Evolutionary conservation across 2,329 filamentous ascomycete species (phyloP).

Genomic region (Rhynchosporium agropyri): DNA sequence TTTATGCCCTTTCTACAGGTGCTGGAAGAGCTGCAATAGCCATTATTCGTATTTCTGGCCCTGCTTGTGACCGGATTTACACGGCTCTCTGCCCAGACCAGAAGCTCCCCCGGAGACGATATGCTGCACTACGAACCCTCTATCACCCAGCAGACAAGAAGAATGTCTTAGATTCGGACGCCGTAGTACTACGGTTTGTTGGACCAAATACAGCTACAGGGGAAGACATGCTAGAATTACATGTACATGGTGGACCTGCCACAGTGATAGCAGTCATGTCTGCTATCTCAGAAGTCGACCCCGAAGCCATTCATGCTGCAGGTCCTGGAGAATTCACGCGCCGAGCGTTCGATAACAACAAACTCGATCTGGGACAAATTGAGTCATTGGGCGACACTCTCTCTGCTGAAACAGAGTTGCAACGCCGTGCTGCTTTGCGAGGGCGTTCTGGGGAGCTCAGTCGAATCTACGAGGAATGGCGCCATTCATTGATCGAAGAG

Average conservation of each 20-base stretch:
- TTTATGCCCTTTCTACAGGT: constrained; percentile 90
- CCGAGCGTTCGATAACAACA: constrained; percentile 84
- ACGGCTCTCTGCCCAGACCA: constrained; percentile 60
- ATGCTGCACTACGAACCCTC: constrained; percentile 74
- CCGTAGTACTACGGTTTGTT: constrained; percentile 73
- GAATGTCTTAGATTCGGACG: constrained; percentile 65
- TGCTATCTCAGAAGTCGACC: constrained; percentile 62
- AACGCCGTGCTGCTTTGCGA: constrained; percentile 81
- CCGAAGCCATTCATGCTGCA: constrained; percentile 71
- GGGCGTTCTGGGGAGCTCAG: constrained; percentile 73
- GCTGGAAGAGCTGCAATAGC: constrained; percentile 87
- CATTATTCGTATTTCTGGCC: constrained; percentile 83
- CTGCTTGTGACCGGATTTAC: constrained; percentile 61
- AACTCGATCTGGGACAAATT: constrained; percentile 84
- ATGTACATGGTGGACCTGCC: constrained; percentile 90
- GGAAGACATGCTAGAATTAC: constrained; percentile 88
- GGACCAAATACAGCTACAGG: constrained; percentile 83
- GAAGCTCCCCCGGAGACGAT: constrained; percentile 58
- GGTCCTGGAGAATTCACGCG: constrained; percentile 95
- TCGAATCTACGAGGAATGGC: constrained; percentile 80
- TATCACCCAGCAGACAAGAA: constrained; percentile 56
- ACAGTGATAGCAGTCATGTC: constrained; percentile 83
- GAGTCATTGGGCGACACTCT: constrained; percentile 66
- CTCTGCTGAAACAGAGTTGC: constrained; percentile 82
- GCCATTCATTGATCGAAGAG: constrained; percentile 73